Percentiles rank a stretch among this genome's conserved stretches.
phyloP scores from a whole-genome alignment of 352 stramenopile genomes.

The Detonula confervacea region DNA sequence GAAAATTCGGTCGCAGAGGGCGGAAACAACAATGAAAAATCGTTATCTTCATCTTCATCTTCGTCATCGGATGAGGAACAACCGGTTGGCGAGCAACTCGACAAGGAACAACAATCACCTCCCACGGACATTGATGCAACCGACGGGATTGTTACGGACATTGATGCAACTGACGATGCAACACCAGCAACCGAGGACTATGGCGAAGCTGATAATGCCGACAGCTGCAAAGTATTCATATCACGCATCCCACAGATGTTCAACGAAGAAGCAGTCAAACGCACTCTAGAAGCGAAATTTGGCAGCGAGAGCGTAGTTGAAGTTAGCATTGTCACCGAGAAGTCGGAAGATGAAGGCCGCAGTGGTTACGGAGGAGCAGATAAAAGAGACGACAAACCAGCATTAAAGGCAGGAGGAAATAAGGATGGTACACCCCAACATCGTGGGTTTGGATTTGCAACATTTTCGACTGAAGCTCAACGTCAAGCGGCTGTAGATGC shows the following conservation, averaged over 20 bases:
- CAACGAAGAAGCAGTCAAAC: slow-evolving; percentile 60
- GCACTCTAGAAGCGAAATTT: slow-evolving; percentile 61
- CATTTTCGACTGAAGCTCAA: slow-evolving; percentile 33
- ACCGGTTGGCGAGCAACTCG: not conserved
- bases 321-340: slow-evolving; percentile 58
- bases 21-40: no score
- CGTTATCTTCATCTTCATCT: no score
- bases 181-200: slow-evolving; percentile 5
- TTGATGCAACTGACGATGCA: slow-evolving; percentile 1
- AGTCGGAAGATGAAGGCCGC: slow-evolving; percentile 24
- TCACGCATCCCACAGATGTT: slow-evolving; percentile 75
- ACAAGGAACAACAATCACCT: no score
- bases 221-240: slow-evolving; percentile 68
- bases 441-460: slow-evolving; percentile 79
- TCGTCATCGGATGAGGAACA: slow-evolving; percentile 19
- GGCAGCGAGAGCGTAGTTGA: slow-evolving; percentile 49
- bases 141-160: no score
- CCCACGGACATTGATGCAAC: not conserved
- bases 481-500: slow-evolving; percentile 51
- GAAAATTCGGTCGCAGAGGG: no score
- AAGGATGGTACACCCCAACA: slow-evolving; percentile 40
- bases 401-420: slow-evolving; percentile 8
- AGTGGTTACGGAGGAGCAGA: not conserved
- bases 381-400: slow-evolving; percentile 25
- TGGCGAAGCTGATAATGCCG: slow-evolving; percentile 6